phyloP scores from a whole-genome alignment of 139 green algal genomes.

The Chlorokybus atmophyticus region DNA sequence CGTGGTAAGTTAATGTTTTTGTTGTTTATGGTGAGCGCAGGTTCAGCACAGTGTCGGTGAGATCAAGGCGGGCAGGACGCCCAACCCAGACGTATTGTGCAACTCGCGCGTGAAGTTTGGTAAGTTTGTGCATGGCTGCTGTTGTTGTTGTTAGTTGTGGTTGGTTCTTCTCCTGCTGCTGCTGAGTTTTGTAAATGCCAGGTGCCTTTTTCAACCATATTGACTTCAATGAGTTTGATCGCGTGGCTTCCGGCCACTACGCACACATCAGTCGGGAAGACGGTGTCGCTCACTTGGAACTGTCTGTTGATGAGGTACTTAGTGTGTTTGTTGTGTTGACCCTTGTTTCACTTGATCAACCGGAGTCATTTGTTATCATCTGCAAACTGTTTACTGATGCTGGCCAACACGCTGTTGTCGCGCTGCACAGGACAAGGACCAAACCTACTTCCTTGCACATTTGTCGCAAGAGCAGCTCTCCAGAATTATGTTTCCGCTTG shows the following conservation, averaged over 20 bases:
- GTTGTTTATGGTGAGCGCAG: too few species aligned
- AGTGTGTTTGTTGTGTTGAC: not conserved
- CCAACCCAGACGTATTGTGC: constrained; percentile 96
- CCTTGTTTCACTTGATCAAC: not conserved
- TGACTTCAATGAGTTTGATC: constrained; percentile 20
- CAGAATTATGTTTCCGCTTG: constrained; percentile 79
- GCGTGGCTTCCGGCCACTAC: constrained; percentile 28
- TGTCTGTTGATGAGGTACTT: constrained; percentile 20
- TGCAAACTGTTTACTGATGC: too few species aligned
- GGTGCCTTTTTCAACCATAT: constrained; percentile 21
- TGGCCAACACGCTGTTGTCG: too few species aligned
- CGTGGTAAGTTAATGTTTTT: too few species aligned
- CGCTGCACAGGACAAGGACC: constrained; percentile 35
- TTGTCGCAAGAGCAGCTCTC: constrained; percentile 53
- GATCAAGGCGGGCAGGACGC: constrained; percentile 74
- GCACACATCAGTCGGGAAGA: constrained; percentile 4
- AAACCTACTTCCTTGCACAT: constrained; percentile 34
- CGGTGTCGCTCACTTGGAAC: not conserved
- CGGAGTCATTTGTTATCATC: not conserved
- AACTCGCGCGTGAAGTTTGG: constrained; percentile 88
- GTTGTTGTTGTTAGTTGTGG: too few species aligned
- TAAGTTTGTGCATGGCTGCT: too few species aligned
- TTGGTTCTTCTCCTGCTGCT: constrained; percentile 5
- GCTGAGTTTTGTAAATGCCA: constrained; percentile 12
- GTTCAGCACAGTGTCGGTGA: constrained; percentile 52